Evolutionary conservation across 2,329 filamentous ascomycete genomes (phyloP), one percentile per base, ranked within the genome.

Genomic region (Mariannaea sp.): DNA sequence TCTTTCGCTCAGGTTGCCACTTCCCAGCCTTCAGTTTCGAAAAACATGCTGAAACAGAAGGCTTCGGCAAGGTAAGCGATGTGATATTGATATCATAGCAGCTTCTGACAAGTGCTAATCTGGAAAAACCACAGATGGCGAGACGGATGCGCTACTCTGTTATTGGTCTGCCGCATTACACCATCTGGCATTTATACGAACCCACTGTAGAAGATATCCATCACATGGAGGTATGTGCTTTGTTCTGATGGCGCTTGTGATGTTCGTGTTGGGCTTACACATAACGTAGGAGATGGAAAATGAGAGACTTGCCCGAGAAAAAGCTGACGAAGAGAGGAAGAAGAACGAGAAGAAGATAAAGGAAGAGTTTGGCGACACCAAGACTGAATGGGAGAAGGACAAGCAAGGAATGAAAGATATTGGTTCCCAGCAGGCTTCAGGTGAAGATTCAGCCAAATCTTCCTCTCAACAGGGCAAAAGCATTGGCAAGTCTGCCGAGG

Each of bases 161-260:
- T 14, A 89, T 99, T 53, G 94, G 94, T 26, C 80, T 99, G 40
- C 94, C 94, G 6, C 94, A 99, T 71, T 99, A 99, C 73, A 96
- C 92, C 1, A 97, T 99, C 61, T 99, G 94, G 94, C 94, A 99
- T 86, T 80, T 99, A 67, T 99, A 99, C 77, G 94, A 99, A 73
- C 94, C 94, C n/a, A 96, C 91, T 66, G 90, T 97, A 13, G 94
- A 99, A 68, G 94, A 99, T 67, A 90, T 97, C 58, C 87, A 89
- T 55, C 94, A 97, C 68, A 99, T 99, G 94, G 93, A 92, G 77
- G 85, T 86, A 72, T 55, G 76, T 67, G 10, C 6, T 36, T 14
- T n/a, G 20, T 40, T 20, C 3, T 4, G 17, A 36, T 14, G 29
- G 12, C 33, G 10, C 5, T n/a, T 4, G 5, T 12, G 4, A 19